phyloP scores from a whole-genome alignment of 495 filamentous ascomycete species.

The Daldinia grandis region DNA sequence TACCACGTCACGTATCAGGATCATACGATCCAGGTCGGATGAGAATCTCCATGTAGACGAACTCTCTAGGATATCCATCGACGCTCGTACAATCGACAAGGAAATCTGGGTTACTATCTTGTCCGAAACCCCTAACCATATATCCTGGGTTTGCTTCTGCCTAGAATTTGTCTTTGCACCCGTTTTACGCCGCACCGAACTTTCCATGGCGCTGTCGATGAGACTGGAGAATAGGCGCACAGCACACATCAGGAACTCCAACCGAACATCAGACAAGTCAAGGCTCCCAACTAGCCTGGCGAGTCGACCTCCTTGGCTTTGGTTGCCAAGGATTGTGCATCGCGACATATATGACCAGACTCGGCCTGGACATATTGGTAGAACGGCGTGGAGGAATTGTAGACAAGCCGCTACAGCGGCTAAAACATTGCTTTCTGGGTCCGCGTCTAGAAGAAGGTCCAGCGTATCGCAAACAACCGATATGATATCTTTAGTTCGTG shows the following conservation, averaged over 20 bases:
- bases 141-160: constrained; percentile 60
- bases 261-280: constrained; percentile 78
- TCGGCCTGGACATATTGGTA: constrained; percentile 75
- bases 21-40: constrained; percentile 68
- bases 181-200: constrained; percentile 75
- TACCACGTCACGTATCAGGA: constrained; percentile 63
- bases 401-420: constrained; percentile 75
- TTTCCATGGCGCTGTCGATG: constrained; percentile 76
- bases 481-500: constrained; percentile 78
- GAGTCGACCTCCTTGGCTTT: constrained; percentile 76
- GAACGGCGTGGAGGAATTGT: constrained; percentile 76
- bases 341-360: constrained; percentile 90
- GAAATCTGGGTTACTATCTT: constrained; percentile 77
- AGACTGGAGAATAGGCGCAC: constrained; percentile 76
- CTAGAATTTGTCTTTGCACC: constrained; percentile 61
- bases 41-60: constrained; percentile 83
- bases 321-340: constrained; percentile 76
- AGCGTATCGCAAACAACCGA: constrained; percentile 84
- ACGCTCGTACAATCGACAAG: constrained; percentile 71
- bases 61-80: constrained; percentile 84
- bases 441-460: constrained; percentile 72
- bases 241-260: constrained; percentile 77
- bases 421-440: constrained; percentile 60
- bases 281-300: constrained; percentile 74
- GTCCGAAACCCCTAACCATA: constrained; percentile 77